Evolutionary conservation across 1,139 yeast species (phyloP), one percentile per base, ranked within the genome.

Genomic region (Diutina neorugosa): DNA sequence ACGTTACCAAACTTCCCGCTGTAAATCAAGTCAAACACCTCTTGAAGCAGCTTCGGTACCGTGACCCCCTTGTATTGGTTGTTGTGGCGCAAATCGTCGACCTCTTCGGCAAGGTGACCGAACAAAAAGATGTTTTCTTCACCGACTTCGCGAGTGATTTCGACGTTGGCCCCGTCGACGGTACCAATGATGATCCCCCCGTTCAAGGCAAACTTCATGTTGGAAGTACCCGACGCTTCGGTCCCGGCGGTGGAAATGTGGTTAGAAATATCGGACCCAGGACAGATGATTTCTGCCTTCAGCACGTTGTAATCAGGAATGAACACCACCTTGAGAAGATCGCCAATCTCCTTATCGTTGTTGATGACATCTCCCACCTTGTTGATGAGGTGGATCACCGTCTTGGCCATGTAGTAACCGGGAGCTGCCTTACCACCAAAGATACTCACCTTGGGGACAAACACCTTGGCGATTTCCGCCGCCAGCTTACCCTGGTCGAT

Each of bases 211-310:
- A 90, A 90, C 72, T 90, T 91, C 97, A 90, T 90, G 73, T 90
- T 90, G 51, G 96, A 86, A 50, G 98, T 90, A 66, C 97, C 97
- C 1, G 95, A 86, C 25, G 96, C 97, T 68, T 90, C 98, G 23
- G 98, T 90, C 62, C 98, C 98, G 11, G 97, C 97, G 52, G 97
- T 90, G n/a, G 96, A 89, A 60, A 90, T 91, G 70, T 90, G 98
- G 69, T 90, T 94, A 52, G 95, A 86, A 63, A 90, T 75, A 65
- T 90, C 97, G 48, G 93, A 83, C 18, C 93, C 97, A 21, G 97
- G 96, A 59, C 82, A 77, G 63, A 91, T 88, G 56, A 89, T 80
- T 70, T 91, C 96, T 0, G 97, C 96, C 70, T 89, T 90, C 52
- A 96, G 86, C 52, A 90, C 97, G 63, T 89, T 89, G 70, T 90